A percentile compares a stretch with the other conserved stretches of the same genome.
These are phyloP conservation scores for Arthrobotrys conoides DNA, from an alignment of 2,329 filamentous ascomycete species.

Conservation along the genomic window DNA sequence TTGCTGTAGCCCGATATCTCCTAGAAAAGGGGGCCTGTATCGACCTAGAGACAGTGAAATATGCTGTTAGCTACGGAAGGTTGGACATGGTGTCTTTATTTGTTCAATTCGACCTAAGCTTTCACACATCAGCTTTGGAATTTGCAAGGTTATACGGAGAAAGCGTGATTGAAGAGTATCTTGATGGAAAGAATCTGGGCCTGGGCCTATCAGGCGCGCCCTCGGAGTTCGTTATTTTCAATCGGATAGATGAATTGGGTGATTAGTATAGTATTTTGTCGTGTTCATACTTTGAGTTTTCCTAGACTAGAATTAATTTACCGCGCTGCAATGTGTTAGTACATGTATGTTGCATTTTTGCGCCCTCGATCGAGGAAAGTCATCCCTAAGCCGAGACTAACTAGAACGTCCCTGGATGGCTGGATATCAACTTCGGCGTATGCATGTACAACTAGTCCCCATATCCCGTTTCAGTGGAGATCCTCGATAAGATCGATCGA, in stretches of 20 bases:
- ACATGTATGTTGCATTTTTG: conserved; percentile 1
- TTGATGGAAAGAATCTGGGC: neutral
- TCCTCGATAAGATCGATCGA: neutral
- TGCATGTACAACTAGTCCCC: too few relatives aligned
- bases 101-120: conserved; percentile 17
- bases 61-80: conserved; percentile 12
- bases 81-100: conserved; percentile 51
- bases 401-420: neutral
- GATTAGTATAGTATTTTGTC: neutral
- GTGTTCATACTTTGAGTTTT: neutral
- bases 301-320: neutral
- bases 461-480: neutral
- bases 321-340: too few relatives aligned
- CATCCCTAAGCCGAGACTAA: neutral
- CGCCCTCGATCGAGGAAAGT: neutral
- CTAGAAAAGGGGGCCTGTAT: conserved; percentile 16
- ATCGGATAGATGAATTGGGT: neutral
- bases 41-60: conserved; percentile 1
- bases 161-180: conserved; percentile 23
- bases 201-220: neutral
- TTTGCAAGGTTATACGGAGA: neutral
- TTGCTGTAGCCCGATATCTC: conserved; percentile 29
- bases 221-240: conserved; percentile 14
- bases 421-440: neutral
- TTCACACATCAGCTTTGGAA: neutral